These are phyloP conservation scores for Selenicereus undatus DNA, from an alignment of 148 eudicot genomes.

Conservation along the genomic window DNA sequence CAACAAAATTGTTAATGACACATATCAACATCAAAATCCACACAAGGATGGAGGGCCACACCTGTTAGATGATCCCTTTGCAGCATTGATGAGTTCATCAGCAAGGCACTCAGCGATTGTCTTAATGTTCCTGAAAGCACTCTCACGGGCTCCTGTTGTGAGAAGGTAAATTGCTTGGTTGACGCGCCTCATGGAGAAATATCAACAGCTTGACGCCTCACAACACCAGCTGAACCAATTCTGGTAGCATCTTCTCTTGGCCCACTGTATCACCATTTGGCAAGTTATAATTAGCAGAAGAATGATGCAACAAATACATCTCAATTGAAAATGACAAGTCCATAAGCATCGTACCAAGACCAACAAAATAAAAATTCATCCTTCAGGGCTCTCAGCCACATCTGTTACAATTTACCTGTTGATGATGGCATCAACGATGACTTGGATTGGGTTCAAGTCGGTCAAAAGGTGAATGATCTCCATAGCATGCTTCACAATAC, in stretches of 20 bases:
- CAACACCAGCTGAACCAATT: conserved; percentile 41
- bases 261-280: conserved; percentile 16
- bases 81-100: conserved; percentile 38
- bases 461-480: conserved; percentile 35
- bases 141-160: conserved; percentile 36
- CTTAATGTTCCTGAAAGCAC: conserved; percentile 40
- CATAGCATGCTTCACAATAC: conserved; percentile 36
- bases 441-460: conserved; percentile 30
- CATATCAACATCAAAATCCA: background rate
- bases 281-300: background rate
- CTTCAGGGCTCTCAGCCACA: too few species aligned
- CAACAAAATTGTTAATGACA: background rate
- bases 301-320: background rate
- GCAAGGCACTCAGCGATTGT: conserved; percentile 38
- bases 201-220: conserved; percentile 42
- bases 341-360: too few species aligned
- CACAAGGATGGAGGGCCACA: background rate
- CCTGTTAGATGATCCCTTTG: conserved; percentile 41
- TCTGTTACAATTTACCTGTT: conserved; percentile 21
- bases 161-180: conserved; percentile 36
- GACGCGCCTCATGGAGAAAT: conserved; percentile 35
- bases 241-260: conserved; percentile 41
- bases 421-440: conserved; percentile 32
- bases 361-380: background rate
- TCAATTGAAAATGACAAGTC: background rate